These are phyloP conservation scores for Arachnomyces sp. DNA, from an alignment of 2,329 filamentous ascomycete genomes.

Conservation along the genomic window DNA sequence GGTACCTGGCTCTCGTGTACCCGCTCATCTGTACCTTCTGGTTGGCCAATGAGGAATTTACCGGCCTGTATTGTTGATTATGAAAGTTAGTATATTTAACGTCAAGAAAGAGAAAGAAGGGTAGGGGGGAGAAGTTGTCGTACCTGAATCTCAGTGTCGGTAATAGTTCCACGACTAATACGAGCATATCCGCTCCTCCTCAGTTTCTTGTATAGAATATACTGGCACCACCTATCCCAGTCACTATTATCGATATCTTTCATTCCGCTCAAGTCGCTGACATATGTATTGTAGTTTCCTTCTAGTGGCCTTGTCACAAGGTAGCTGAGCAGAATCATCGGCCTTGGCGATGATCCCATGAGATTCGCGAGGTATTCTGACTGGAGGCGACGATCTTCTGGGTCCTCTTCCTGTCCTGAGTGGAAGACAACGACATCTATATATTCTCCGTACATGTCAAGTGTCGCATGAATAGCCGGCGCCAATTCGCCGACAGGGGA, in stretches of 20 bases:
- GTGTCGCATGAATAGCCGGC: conserved; percentile 91
- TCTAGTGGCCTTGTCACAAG: conserved; percentile 82
- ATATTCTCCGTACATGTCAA: conserved; percentile 82
- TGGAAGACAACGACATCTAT: conserved; percentile 98
- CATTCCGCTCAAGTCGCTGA: conserved; percentile 81
- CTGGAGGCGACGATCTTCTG: conserved; percentile 82
- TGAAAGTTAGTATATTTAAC: conserved; percentile 10
- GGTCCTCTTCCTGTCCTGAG: conserved; percentile 94
- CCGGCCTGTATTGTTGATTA: conserved; percentile 50
- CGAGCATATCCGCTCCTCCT: conserved; percentile 82
- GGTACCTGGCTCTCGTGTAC: conserved; percentile 68
- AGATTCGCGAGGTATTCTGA: conserved; percentile 75
- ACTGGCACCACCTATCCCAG: conserved; percentile 98
- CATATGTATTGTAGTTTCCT: conserved; percentile 96
- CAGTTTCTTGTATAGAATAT: conserved; percentile 89
- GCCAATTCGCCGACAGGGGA: conserved; percentile 91
- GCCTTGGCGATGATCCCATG: conserved; percentile 76
- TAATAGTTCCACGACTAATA: conserved; percentile 83
- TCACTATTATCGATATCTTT: conserved; percentile 86
- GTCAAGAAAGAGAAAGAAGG: neutral
- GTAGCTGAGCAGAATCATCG: conserved; percentile 80
- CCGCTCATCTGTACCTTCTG: conserved; percentile 56
- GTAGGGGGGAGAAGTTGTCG: conserved; percentile 15
- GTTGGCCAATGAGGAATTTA: conserved; percentile 79
- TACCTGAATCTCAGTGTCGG: conserved; percentile 91